phyloP scores from a whole-genome alignment of 2,329 filamentous ascomycete species.

The Cercospora sp. region DNA sequence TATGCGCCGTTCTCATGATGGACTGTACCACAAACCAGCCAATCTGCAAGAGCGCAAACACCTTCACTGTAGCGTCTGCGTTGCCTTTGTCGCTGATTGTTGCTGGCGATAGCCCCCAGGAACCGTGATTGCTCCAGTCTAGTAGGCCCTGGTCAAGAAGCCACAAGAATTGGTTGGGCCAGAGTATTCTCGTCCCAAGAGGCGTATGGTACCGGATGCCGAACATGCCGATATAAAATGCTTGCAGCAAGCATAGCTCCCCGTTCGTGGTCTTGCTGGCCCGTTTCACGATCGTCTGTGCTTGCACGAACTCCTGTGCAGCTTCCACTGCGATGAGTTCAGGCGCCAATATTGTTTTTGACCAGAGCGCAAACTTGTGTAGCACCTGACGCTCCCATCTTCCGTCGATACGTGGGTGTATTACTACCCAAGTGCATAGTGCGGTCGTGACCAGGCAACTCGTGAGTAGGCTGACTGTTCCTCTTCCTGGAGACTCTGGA shows the following conservation, averaged over 20 bases:
- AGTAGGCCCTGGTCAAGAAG: constrained; percentile 36
- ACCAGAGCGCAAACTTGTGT: constrained; percentile 37
- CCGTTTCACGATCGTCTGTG: constrained; percentile 35
- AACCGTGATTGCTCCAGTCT: constrained; percentile 32
- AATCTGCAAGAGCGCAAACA: constrained; percentile 37
- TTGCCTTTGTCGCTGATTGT: constrained; percentile 41
- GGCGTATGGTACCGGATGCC: constrained; percentile 37
- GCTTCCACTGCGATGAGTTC: constrained; percentile 42
- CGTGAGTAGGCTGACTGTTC: constrained; percentile 39
- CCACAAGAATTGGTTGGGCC: constrained; percentile 41
- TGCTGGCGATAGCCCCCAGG: constrained; percentile 35
- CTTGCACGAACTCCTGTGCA: constrained; percentile 42
- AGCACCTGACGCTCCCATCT: constrained; percentile 22
- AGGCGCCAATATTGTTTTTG: constrained; percentile 40
- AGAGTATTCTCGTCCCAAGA: constrained; percentile 35
- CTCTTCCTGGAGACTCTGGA: constrained; percentile 36
- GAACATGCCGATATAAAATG: constrained; percentile 42
- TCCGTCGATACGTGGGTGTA: constrained; percentile 41
- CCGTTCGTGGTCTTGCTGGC: constrained; percentile 32
- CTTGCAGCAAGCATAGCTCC: constrained; percentile 35
- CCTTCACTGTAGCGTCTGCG: constrained; percentile 38
- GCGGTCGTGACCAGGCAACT: constrained; percentile 40
- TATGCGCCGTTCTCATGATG: constrained; percentile 37
- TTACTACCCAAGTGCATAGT: constrained; percentile 42
- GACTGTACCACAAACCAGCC: constrained; percentile 40